A percentile compares a stretch with the other conserved stretches of the same genome.
phyloP scores from a whole-genome alignment of 139 green algal species.

The Yamagishiella unicocca region DNA sequence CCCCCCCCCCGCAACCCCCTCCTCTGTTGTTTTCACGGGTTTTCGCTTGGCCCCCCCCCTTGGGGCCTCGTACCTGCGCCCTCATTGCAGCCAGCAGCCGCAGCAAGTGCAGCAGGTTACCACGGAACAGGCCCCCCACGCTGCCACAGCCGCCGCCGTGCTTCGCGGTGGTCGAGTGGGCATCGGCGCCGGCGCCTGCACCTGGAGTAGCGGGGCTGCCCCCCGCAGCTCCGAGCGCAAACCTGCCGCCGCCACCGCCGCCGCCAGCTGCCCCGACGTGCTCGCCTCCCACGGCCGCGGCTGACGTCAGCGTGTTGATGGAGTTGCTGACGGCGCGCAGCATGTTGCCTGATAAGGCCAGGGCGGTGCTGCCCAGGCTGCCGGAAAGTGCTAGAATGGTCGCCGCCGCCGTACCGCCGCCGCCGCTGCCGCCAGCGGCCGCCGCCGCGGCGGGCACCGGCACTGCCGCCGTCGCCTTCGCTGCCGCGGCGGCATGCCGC shows the following conservation, averaged over 20 bases:
- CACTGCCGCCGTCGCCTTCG: background rate
- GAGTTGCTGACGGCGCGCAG: background rate
- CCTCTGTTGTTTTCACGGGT: no score
- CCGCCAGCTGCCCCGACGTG: no score
- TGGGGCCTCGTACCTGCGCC: background rate
- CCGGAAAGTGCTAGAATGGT: background rate
- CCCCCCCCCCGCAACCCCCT: no score
- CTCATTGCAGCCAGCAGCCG: conserved; percentile 45
- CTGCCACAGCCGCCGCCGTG: no score
- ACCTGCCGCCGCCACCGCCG: background rate
- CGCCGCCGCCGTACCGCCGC: background rate
- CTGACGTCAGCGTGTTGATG: background rate
- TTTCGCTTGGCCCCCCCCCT: no score
- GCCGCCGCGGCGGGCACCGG: background rate
- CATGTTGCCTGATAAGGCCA: conserved; percentile 13
- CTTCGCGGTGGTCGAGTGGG: no score
- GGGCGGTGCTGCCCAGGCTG: background rate
- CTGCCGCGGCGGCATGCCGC: no score
- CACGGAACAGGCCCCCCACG: no score
- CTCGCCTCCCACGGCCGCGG: background rate
- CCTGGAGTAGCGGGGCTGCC: background rate
- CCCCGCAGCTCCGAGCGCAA: background rate
- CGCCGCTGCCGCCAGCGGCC: background rate
- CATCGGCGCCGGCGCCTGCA: background rate
- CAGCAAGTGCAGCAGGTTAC: conserved; percentile 40